Base-by-base conservation (phyloP, 192 early-diverging fungal genomes). In the Lunasporangiospora selenospora region DNA sequence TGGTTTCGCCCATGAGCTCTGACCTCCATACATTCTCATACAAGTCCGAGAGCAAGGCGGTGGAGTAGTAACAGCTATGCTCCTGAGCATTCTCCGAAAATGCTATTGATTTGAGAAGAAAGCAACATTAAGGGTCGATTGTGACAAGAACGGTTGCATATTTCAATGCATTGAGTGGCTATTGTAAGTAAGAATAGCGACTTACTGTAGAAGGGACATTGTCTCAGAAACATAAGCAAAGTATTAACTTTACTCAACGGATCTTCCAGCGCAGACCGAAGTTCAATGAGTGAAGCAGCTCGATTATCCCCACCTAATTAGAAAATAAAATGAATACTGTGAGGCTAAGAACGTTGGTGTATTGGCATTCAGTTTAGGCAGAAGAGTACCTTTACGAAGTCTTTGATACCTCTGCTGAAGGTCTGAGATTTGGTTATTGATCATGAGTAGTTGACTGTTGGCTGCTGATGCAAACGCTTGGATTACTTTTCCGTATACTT, bases 141-240 rank as follows among this genome's bases (percentile, higher is more conserved):
- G n/a, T n/a, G n/a, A n/a, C n/a, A n/a, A n/a, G n/a, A n/a, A n/a
- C n/a, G n/a, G n/a, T n/a, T n/a, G n/a, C n/a, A n/a, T n/a, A n/a
- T n/a, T n/a, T n/a, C n/a, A n/a, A n/a, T n/a, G n/a, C n/a, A n/a
- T n/a, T n/a, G n/a, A n/a, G n/a, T n/a, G n/a, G n/a, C n/a, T n/a
- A n/a, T n/a, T n/a, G n/a, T n/a, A n/a, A n/a, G n/a, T n/a, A n/a
- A n/a, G n/a, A n/a, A n/a, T n/a, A n/a, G n/a, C n/a, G 8, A 34
- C 54, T 31, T 63, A 73, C 69, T 45, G 29, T 62, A 58, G 38
- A 73, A 73, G 10, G 21, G 41, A 26, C 59, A 49, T 16, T 53
- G 39, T 5, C 47, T 45, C 26, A 62, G 8, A 32, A 73, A 63
- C 3, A 36, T 41, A 3, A 58, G 32, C 0, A 73, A 27, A 0